Conservation (phyloP, 441 rosid species). For the Erodium moschatum region DNA sequence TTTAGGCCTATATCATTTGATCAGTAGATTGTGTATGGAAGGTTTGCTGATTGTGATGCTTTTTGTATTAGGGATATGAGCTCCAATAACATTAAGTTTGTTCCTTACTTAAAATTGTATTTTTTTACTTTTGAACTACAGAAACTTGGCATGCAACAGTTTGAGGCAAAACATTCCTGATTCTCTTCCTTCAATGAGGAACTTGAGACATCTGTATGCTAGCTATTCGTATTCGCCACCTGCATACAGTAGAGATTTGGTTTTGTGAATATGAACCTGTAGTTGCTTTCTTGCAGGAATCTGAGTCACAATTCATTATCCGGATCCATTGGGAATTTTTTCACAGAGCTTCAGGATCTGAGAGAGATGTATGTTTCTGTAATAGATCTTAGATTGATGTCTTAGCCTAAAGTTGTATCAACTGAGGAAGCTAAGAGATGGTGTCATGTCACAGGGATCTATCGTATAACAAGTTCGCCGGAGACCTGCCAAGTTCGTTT, state of each 20-base stretch:
- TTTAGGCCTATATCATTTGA: too few relatives aligned
- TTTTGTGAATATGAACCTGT: constrained; percentile 15
- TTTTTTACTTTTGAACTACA: constrained; percentile 26
- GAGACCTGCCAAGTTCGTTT: constrained; percentile 87
- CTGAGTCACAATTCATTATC: constrained; percentile 72
- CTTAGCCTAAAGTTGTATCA: not conserved
- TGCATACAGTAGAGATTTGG: constrained; percentile 12
- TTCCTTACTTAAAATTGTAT: not conserved
- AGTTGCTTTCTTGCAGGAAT: constrained; percentile 47
- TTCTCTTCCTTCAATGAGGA: constrained; percentile 48
- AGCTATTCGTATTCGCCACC: constrained; percentile 5
- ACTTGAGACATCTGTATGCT: constrained; percentile 63
- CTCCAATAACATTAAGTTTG: constrained; percentile 38
- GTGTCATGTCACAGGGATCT: constrained; percentile 55
- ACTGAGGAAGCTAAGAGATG: not conserved
- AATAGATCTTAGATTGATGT: too few relatives aligned
- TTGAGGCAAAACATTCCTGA: constrained; percentile 59
- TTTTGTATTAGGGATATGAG: constrained; percentile 59
- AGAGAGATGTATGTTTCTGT: constrained; percentile 56
- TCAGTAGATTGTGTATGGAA: not conserved
- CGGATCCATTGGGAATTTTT: constrained; percentile 85
- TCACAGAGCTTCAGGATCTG: constrained; percentile 51
- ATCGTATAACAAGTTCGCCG: constrained; percentile 63
- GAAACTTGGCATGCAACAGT: constrained; percentile 70
- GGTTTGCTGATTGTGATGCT: constrained; percentile 10